These are phyloP conservation scores for Beta corolliflora DNA, from an alignment of 179 eudicot species.

Conservation along the genomic window DNA sequence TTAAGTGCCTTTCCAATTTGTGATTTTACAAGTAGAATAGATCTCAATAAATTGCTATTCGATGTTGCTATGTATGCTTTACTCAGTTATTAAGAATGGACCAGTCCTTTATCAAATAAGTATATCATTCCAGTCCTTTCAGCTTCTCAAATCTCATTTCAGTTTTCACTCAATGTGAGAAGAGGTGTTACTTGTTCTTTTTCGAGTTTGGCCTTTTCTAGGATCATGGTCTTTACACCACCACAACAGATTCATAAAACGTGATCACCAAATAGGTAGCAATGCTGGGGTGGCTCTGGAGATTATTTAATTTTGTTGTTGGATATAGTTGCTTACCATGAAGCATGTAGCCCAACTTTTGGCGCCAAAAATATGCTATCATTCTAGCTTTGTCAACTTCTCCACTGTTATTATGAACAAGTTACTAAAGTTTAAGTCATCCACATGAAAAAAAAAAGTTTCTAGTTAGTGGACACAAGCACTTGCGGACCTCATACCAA, in stretches of 20 bases:
- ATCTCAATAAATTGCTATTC: not conserved
- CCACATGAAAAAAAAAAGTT: not conserved
- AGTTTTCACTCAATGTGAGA: not conserved
- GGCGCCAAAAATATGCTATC: not conserved
- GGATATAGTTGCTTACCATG: not conserved
- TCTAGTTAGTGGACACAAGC: not conserved
- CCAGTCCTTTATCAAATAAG: not conserved
- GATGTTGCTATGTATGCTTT: not conserved
- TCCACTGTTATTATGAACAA: not conserved
- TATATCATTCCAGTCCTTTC: not conserved
- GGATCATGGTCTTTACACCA: not conserved
- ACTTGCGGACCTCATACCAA: not conserved
- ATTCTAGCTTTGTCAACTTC: not conserved
- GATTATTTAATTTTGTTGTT: not conserved
- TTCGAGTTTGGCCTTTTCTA: not conserved
- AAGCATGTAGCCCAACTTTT: not conserved
- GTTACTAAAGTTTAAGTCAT: not conserved
- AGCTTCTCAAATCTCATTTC: not conserved
- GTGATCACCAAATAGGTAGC: not conserved
- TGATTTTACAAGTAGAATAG: not conserved
- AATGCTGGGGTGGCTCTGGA: not conserved
- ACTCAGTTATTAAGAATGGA: not conserved
- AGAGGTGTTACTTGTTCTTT: not conserved
- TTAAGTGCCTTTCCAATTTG: not conserved
- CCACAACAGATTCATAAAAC: not conserved